Conservation (phyloP, 768 basidiomycete species). For the Exidia glandulosa region DNA sequence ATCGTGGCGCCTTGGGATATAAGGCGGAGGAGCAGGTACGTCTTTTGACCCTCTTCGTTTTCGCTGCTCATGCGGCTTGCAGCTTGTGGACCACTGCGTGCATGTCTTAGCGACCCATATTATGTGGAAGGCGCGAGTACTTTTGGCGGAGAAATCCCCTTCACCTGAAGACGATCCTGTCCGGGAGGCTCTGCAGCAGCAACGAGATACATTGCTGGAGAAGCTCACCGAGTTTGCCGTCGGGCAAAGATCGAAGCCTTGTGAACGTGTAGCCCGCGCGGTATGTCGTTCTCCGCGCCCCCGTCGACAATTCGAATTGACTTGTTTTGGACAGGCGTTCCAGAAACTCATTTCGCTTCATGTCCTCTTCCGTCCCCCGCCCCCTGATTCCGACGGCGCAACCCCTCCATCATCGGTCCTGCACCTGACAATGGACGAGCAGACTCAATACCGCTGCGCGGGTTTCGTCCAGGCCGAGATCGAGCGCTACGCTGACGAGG, state of each 20-base stretch:
- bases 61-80: not conserved
- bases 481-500: constrained; percentile 66
- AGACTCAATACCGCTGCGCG: constrained; percentile 80
- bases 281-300: constrained; percentile 32
- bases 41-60: constrained; percentile 2
- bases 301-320: not conserved
- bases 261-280: constrained; percentile 69
- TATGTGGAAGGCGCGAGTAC: constrained; percentile 66
- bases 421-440: constrained; percentile 62
- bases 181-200: constrained; percentile 48
- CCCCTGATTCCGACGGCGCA: constrained; percentile 33
- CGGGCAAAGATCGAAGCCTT: constrained; percentile 75
- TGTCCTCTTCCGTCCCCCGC: constrained; percentile 59
- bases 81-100: constrained; percentile 88
- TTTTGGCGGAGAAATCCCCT: constrained; percentile 36
- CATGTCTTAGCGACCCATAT: constrained; percentile 67
- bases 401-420: constrained; percentile 39
- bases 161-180: constrained; percentile 46
- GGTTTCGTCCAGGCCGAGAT: constrained; percentile 86
- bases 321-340: constrained; percentile 53
- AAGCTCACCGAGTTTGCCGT: constrained; percentile 74
- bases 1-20: constrained; percentile 80
- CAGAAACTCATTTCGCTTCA: constrained; percentile 71
- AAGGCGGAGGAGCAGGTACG: constrained; percentile 81
- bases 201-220: constrained; percentile 63